Evolutionary conservation across 805 yeast genomes (phyloP).

Genomic region (Blastobotrys parvus): DNA sequence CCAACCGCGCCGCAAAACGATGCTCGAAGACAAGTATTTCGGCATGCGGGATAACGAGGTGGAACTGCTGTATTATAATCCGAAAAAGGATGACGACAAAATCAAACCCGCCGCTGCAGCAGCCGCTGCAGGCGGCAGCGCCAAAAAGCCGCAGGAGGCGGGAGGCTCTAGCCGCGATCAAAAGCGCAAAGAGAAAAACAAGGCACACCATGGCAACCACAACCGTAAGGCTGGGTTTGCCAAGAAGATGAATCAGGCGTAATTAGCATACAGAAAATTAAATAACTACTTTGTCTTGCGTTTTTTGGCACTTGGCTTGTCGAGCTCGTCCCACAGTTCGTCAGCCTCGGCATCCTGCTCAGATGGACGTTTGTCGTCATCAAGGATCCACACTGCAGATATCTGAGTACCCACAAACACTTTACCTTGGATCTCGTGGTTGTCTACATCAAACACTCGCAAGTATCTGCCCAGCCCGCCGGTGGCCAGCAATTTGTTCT

Average conservation of each 20-base stretch:
- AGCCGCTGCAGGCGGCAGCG: not conserved
- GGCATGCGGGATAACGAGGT: constrained; percentile 34
- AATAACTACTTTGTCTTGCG: constrained; percentile 9
- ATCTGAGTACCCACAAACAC: constrained; percentile 72
- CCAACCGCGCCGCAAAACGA: constrained; percentile 52
- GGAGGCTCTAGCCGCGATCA: not conserved
- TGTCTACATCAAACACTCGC: constrained; percentile 58
- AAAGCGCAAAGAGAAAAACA: constrained; percentile 32
- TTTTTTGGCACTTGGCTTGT: constrained; percentile 8
- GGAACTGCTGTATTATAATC: constrained; percentile 11
- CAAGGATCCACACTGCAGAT: constrained; percentile 42
- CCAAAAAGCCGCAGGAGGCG: not conserved
- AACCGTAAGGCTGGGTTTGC: constrained; percentile 56
- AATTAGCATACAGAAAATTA: not conserved
- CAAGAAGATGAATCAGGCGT: constrained; percentile 35
- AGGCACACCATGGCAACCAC: constrained; percentile 53
- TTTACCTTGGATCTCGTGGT: constrained; percentile 57
- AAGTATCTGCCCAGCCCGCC: constrained; percentile 88
- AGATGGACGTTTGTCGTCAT: constrained; percentile 23
- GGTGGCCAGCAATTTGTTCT: constrained; percentile 40
- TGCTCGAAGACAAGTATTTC: constrained; percentile 55
- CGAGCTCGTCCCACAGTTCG: constrained; percentile 32
- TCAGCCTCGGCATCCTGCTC: constrained; percentile 29
- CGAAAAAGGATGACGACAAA: not conserved
- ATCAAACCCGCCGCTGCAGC: not conserved